phyloP scores from a whole-genome alignment of 345 rosid genomes.

The Syzygium oleosum region DNA sequence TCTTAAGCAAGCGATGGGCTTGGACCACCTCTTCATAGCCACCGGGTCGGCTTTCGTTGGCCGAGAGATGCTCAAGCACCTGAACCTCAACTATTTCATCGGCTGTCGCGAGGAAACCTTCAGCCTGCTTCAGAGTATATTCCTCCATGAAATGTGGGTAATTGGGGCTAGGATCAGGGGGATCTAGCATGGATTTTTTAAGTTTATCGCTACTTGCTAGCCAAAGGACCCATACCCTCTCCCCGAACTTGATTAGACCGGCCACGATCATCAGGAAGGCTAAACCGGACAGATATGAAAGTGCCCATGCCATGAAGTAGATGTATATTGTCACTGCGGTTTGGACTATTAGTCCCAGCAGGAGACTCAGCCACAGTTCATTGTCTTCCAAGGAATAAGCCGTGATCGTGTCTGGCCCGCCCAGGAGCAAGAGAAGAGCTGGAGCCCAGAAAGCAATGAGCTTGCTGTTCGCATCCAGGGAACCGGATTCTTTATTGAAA shows the following conservation, averaged over 20 bases:
- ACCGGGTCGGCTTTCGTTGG: too few species aligned
- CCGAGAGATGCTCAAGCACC: background rate
- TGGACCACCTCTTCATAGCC: background rate
- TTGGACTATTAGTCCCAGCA: slow-evolving; percentile 11
- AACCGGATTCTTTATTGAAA: background rate
- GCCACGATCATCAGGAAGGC: slow-evolving; percentile 17
- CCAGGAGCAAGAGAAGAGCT: slow-evolving; percentile 17
- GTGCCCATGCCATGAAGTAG: slow-evolving; percentile 12
- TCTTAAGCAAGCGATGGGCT: slow-evolving; percentile 15
- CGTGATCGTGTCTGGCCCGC: slow-evolving; percentile 21
- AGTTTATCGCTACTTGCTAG: slow-evolving; percentile 29
- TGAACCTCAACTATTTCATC: slow-evolving; percentile 4
- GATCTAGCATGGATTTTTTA: slow-evolving; percentile 9
- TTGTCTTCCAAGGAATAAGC: slow-evolving; percentile 30
- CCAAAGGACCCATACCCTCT: slow-evolving; percentile 34
- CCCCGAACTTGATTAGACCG: slow-evolving; percentile 33
- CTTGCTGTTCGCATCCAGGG: background rate
- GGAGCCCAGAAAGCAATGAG: slow-evolving; percentile 27
- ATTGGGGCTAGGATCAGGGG: slow-evolving; percentile 18
- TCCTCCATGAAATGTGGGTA: slow-evolving; percentile 13
- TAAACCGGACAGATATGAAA: slow-evolving; percentile 6
- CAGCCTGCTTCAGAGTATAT: background rate
- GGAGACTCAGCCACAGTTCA: slow-evolving; percentile 27
- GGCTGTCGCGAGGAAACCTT: background rate
- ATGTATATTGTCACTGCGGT: slow-evolving; percentile 18